phyloP scores from a whole-genome alignment of 805 yeast genomes.

The Wickerhamomyces bovis region DNA sequence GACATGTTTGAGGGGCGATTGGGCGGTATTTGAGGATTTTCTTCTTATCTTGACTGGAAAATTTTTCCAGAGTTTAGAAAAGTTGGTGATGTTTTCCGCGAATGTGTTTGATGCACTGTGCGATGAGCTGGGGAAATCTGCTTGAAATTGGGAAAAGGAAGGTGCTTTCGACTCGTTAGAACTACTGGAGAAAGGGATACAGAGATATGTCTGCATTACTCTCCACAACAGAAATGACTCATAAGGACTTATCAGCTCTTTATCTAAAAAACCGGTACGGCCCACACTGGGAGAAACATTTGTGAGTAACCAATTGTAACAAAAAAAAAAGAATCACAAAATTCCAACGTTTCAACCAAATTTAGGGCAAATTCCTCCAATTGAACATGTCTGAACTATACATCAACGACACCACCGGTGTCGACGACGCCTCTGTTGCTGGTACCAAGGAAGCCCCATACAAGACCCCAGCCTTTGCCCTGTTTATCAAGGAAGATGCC shows the following conservation, averaged over 20 bases:
- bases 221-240: not conserved
- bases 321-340: too few relatives aligned
- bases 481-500: constrained; percentile 36
- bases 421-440: constrained; percentile 46
- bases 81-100: not conserved
- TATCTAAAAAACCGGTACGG: not conserved
- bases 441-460: constrained; percentile 72
- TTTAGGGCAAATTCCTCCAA: not conserved
- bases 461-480: constrained; percentile 80
- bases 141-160: too few relatives aligned
- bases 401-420: constrained; percentile 70
- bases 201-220: not conserved
- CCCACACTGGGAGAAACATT: not conserved
- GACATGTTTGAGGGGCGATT: constrained; percentile 38
- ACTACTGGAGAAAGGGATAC: too few relatives aligned
- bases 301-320: not conserved
- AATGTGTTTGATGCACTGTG: not conserved
- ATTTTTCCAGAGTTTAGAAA: not conserved
- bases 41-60: not conserved
- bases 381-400: constrained; percentile 37
- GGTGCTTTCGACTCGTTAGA: not conserved
- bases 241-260: not conserved
- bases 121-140: not conserved
- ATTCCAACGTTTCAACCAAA: not conserved
- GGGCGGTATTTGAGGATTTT: not conserved